A percentile compares a stretch with the other conserved stretches of the same genome.
Conservation (phyloP, 2,329 filamentous ascomycete genomes). For the Trichoderma sp. region DNA sequence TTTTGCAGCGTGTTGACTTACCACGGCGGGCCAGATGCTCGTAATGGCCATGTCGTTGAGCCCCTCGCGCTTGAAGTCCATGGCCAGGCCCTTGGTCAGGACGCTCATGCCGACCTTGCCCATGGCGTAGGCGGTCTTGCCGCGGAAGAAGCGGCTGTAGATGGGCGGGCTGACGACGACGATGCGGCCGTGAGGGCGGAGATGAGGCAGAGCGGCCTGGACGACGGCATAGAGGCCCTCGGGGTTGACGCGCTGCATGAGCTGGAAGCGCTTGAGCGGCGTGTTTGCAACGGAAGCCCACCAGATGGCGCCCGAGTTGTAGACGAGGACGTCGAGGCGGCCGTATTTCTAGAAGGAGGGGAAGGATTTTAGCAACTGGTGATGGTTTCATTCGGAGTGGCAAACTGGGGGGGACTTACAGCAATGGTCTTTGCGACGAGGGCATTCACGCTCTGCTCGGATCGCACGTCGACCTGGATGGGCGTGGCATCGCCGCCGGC, state of each 20-base stretch:
- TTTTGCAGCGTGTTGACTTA: slow-evolving; percentile 39
- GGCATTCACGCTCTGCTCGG: slow-evolving; percentile 55
- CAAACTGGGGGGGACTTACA: slow-evolving; percentile 22
- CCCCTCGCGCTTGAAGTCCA: slow-evolving; percentile 71
- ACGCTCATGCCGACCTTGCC: slow-evolving; percentile 81
- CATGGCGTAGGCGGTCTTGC: slow-evolving; percentile 80
- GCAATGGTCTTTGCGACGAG: slow-evolving; percentile 58
- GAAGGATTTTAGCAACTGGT: not conserved
- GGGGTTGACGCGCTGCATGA: slow-evolving; percentile 72
- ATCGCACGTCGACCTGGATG: slow-evolving; percentile 67
- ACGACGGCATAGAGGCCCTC: slow-evolving; percentile 73
- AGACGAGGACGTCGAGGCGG: slow-evolving; percentile 70
- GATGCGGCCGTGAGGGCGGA: slow-evolving; percentile 59
- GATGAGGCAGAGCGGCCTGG: slow-evolving; percentile 65
- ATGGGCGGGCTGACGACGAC: slow-evolving; percentile 81
- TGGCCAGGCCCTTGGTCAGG: slow-evolving; percentile 73
- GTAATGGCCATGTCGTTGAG: slow-evolving; percentile 69
- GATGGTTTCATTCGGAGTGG: no score
- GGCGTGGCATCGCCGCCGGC: slow-evolving; percentile 62
- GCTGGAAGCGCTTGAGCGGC: slow-evolving; percentile 70
- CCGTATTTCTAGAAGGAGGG: slow-evolving; percentile 45
- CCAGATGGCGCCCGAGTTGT: slow-evolving; percentile 85
- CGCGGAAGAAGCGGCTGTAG: slow-evolving; percentile 79
- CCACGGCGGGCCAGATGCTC: slow-evolving; percentile 76
- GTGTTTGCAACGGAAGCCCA: slow-evolving; percentile 74